Evolutionary conservation across 2,329 filamentous ascomycete species (phyloP).

Genomic region (Fusarium buharicum): DNA sequence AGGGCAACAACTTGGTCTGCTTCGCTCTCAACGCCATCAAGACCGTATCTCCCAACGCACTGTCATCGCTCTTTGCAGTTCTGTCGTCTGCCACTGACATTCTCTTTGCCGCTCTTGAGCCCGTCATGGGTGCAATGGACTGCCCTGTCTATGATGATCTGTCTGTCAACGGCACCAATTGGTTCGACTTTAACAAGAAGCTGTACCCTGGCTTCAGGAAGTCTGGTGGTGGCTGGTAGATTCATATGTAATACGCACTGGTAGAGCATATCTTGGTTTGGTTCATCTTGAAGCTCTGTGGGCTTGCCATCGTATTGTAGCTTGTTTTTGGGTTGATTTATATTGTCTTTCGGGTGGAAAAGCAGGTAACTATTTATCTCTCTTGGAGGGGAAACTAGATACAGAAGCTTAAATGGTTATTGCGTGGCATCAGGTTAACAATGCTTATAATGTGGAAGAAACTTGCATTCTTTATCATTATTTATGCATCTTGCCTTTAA

Average conservation of each 20-base stretch:
- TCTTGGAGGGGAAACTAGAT: too few species aligned
- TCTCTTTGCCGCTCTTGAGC: conserved; percentile 33
- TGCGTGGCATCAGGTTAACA: too few species aligned
- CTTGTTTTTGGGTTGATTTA: too few species aligned
- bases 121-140: conserved; percentile 30
- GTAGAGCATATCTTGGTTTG: neutral
- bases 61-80: conserved; percentile 52
- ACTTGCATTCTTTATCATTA: too few species aligned
- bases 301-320: too few species aligned
- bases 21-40: conserved; percentile 52
- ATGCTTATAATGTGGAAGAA: too few species aligned
- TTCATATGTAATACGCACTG: accelerated
- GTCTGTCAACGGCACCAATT: conserved; percentile 36
- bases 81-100: conserved; percentile 36
- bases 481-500: too few species aligned
- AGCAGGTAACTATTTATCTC: too few species aligned
- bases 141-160: conserved; percentile 34
- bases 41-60: conserved; percentile 55
- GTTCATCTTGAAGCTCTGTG: neutral
- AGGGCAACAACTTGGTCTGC: conserved; percentile 61
- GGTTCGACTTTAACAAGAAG: conserved; percentile 35
- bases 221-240: conserved; percentile 36
- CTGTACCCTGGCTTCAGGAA: conserved; percentile 40
- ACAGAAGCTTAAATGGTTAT: too few species aligned
- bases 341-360: too few species aligned